phyloP scores from a whole-genome alignment of 73 alveolate species.

The Halteria grandinella region DNA sequence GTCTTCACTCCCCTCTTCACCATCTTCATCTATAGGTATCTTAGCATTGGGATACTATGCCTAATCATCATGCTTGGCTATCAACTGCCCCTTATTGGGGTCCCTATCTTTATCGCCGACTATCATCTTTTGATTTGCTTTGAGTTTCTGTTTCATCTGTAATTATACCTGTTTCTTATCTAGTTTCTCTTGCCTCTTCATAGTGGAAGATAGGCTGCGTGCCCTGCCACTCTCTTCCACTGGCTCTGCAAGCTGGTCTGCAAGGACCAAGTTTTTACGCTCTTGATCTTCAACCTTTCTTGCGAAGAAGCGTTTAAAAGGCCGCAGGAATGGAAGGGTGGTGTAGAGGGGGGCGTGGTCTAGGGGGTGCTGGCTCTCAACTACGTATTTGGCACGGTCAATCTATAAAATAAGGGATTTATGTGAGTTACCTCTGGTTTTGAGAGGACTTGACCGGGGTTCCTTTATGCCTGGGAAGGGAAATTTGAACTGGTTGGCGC shows the following conservation, averaged over 20 bases:
- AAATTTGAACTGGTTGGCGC: too few relatives aligned
- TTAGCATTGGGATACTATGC: constrained; percentile 12
- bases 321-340: constrained; percentile 5
- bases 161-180: constrained; percentile 6
- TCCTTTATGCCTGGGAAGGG: too few relatives aligned
- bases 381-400: constrained; percentile 2
- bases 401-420: background rate
- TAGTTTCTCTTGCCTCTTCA: background rate
- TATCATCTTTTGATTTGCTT: too few relatives aligned
- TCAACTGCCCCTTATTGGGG: background rate
- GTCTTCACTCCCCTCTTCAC: constrained; percentile 25
- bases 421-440: constrained; percentile 19
- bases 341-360: background rate
- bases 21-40: background rate
- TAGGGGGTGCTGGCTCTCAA: constrained; percentile 20
- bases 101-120: constrained; percentile 14
- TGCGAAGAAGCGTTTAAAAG: background rate
- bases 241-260: constrained; percentile 5
- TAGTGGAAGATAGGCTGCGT: background rate
- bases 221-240: background rate
- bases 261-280: constrained; percentile 1
- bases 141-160: too few relatives aligned
- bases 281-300: background rate
- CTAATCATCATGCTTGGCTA: background rate
- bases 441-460: too few relatives aligned